Evolutionary conservation across 2,329 filamentous ascomycete genomes (phyloP), one percentile per base, ranked within the genome.

Genomic region (Mycogone perniciosa): DNA sequence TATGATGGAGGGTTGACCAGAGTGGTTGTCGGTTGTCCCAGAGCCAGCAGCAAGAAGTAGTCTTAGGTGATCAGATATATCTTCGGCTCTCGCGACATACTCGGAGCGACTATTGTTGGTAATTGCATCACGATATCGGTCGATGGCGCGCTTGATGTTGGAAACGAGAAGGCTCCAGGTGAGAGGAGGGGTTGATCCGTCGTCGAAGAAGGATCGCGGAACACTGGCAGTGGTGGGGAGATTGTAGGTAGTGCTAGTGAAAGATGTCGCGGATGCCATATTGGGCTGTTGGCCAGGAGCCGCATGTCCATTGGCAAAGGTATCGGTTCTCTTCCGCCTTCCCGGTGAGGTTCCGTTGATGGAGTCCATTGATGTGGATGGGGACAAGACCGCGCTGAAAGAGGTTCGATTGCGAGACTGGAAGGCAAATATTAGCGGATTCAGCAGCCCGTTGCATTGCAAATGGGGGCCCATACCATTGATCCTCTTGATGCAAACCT

Each of bases 1-100:
- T 54, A 99, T 99, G 62, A 99, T 96, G n/a, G 93, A 97, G 4
- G 93, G 93, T 60, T 97, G 95, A 39, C 93, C 93, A 20, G 93
- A 97, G 67, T 99, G 93, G 64, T 99, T 99, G 70, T 99, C 93
- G 0, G 93, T 99, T 2, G 93, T 99, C 50, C 92, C 90, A 33
- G 93, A 99, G 7, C 91, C 93, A 50, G 93, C 93, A 31, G 91
- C 91, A n/a, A 99, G 81, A 6, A 99, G 80, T 57, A 97, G 77
- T 50, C 93, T 87, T 51, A 99, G 76, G 66, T 99, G 92, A 66
- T 99, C 93, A 5, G 93, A 97, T 47, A 99, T 96, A 64, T 99
- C 92, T 69, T 99, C 93, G n/a, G 93, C 93, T 56, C 88, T 82
- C 52, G 86, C 85, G 29, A 97, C 93, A 67, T 95, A 97, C 64